These are phyloP conservation scores for Mucor racemosus DNA, from an alignment of 371 early-diverging fungal genomes.

Conservation along the genomic window DNA sequence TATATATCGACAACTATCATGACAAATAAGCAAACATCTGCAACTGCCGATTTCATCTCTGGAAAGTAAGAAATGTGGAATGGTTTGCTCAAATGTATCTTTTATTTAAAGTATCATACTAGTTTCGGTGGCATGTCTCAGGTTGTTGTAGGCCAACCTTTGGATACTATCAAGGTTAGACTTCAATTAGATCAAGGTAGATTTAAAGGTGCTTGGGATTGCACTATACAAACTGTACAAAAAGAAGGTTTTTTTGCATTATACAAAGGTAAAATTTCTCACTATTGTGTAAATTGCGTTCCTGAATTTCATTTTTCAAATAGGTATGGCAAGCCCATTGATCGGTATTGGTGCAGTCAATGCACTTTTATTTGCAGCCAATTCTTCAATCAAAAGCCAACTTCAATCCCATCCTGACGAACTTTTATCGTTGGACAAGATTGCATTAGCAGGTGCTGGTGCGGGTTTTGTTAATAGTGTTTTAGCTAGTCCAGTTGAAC, in stretches of 20 bases:
- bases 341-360: conserved; percentile 86
- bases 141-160: conserved; percentile 48
- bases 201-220: conserved; percentile 75
- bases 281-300: neutral
- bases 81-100: neutral
- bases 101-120: neutral
- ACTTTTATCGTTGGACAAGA: conserved; percentile 58
- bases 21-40: conserved; percentile 29
- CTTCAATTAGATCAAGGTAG: conserved; percentile 60
- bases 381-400: conserved; percentile 64
- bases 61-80: conserved; percentile 45
- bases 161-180: conserved; percentile 78
- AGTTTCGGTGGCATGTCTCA: conserved; percentile 56
- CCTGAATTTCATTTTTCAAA: neutral
- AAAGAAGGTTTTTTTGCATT: conserved; percentile 74
- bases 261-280: conserved; percentile 69
- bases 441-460: conserved; percentile 80
- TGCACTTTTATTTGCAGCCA: conserved; percentile 80
- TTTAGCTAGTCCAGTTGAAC: conserved; percentile 81
- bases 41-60: conserved; percentile 51
- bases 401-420: conserved; percentile 50
- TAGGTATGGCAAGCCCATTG: conserved; percentile 82
- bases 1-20: neutral
- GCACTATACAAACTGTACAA: conserved; percentile 64
- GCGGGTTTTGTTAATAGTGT: conserved; percentile 76